Base-by-base conservation (phyloP, 2,329 filamentous ascomycete genomes). In the Neofusicoccum kwambonambiense region DNA sequence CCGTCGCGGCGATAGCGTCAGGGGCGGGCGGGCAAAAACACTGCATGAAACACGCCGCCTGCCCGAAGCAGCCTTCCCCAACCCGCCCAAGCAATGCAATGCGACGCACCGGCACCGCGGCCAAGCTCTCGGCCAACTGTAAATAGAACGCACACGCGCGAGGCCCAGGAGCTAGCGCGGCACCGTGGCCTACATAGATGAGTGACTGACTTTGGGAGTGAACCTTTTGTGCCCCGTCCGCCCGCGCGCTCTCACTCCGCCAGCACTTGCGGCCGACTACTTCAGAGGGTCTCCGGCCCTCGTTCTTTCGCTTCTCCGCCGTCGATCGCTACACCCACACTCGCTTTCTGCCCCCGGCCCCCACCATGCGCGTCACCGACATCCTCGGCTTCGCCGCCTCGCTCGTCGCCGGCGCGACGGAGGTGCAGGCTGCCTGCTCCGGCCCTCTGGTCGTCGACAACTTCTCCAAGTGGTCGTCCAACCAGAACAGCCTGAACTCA, bases 371-470 rank as follows among this genome's bases (percentile, higher is more conserved):
- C 66, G 50, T 69, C 47, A 67, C 67, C 68, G 67, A 65, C 35
- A 61, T 77, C 70, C 70, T 76, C 64, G 72, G 74, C 72, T 71
- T 76, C 54, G 69, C 68, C 66, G 74, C 74, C 69, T 69, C 68
- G 49, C 68, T 76, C 37, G 69, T 70, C 45, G 34, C 63, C 49
- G 67, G 67, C 65, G 68, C 69, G 34, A 72, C 68, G 34, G 70
- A 71, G 37, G 75, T 70, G 39, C 70, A 72, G 22, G 75, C 75
- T 39, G 75, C 75, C 62, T 78, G 76, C 72, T 75, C 67, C 64
- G 70, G 71, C 39, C 69, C 75, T 4, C 69, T 77, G 67, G 74
- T 73, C 64, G 75, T 78, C 62, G 76, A 78, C 52, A 73, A 78
- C 70, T 78, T 78, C 67, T 77, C 75, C 62, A 74, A 73, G 57